Evolutionary conservation across 192 early-diverging fungal species (phyloP).

Genomic region (Coemansia sp.): DNA sequence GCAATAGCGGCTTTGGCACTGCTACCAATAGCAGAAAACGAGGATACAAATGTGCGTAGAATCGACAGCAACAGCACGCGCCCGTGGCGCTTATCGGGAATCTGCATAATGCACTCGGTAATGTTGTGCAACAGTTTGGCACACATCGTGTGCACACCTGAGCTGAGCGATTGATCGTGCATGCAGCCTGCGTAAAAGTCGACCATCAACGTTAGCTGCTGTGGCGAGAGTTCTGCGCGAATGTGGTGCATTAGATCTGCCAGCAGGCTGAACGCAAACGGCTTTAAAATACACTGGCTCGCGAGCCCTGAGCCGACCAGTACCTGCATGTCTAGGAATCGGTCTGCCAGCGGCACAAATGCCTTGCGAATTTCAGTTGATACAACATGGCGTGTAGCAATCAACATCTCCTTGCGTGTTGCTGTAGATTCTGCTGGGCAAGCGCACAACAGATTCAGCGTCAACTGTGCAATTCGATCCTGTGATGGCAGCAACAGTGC

Average conservation of each 20-base stretch:
- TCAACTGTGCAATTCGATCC: constrained; percentile 82
- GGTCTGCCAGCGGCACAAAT: constrained; percentile 91
- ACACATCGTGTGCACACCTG: constrained; percentile 96
- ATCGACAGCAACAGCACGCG: constrained; percentile 77
- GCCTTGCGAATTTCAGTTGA: constrained; percentile 86
- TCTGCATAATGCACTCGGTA: constrained; percentile 81
- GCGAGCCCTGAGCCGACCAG: constrained; percentile 92
- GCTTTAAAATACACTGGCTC: constrained; percentile 85
- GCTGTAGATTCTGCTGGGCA: constrained; percentile 92
- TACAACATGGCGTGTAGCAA: constrained; percentile 92
- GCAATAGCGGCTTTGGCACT: constrained; percentile 28
- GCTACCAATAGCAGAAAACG: constrained; percentile 44
- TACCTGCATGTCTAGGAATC: constrained; percentile 90
- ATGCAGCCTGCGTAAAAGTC: constrained; percentile 90
- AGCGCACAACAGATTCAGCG: constrained; percentile 83
- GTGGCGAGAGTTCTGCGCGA: constrained; percentile 75
- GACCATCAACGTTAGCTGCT: constrained; percentile 81
- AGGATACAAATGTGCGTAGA: constrained; percentile 78
- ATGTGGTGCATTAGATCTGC: constrained; percentile 97
- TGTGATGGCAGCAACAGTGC: constrained; percentile 68
- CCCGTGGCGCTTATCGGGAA: constrained; percentile 62
- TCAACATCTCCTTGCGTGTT: constrained; percentile 93
- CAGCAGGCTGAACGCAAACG: constrained; percentile 90
- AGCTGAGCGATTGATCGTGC: constrained; percentile 87
- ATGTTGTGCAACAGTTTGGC: constrained; percentile 89